Conservation (phyloP, 148 eudicot species). For the Fagopyrum esculentum region DNA sequence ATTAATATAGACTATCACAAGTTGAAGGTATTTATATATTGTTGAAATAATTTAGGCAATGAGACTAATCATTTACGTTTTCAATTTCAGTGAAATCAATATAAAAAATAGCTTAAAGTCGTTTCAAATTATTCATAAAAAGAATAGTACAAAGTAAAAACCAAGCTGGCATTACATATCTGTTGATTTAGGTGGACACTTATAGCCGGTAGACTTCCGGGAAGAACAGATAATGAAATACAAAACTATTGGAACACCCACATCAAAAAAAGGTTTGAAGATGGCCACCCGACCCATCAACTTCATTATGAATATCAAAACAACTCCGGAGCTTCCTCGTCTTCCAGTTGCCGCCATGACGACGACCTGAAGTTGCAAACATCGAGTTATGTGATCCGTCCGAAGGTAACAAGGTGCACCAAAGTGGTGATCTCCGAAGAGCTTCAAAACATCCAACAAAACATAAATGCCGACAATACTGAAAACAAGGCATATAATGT, state of each 20-base stretch:
- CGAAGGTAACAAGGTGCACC: slow-evolving; percentile 7
- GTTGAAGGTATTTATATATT: too few relatives aligned
- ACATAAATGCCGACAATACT: neutral
- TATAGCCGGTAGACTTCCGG: slow-evolving; percentile 32
- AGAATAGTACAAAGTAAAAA: too few relatives aligned
- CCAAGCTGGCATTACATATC: neutral
- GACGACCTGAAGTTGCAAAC: neutral
- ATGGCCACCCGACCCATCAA: neutral
- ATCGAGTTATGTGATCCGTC: neutral
- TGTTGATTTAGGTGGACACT: slow-evolving; percentile 24
- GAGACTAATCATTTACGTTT: neutral
- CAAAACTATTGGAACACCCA: slow-evolving; percentile 30
- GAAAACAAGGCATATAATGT: neutral
- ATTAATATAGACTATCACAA: too few relatives aligned
- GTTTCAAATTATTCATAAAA: too few relatives aligned
- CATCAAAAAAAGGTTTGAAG: slow-evolving; percentile 14
- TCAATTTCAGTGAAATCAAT: too few relatives aligned
- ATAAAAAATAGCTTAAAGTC: too few relatives aligned
- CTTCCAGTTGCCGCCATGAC: neutral
- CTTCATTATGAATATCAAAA: neutral
- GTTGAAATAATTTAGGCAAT: too few relatives aligned
- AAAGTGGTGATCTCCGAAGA: neutral
- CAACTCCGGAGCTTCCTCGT: neutral
- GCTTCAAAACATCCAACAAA: neutral
- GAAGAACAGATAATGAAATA: slow-evolving; percentile 37